phyloP scores from a whole-genome alignment of 148 eudicot genomes.

The Polygonum maritimum region DNA sequence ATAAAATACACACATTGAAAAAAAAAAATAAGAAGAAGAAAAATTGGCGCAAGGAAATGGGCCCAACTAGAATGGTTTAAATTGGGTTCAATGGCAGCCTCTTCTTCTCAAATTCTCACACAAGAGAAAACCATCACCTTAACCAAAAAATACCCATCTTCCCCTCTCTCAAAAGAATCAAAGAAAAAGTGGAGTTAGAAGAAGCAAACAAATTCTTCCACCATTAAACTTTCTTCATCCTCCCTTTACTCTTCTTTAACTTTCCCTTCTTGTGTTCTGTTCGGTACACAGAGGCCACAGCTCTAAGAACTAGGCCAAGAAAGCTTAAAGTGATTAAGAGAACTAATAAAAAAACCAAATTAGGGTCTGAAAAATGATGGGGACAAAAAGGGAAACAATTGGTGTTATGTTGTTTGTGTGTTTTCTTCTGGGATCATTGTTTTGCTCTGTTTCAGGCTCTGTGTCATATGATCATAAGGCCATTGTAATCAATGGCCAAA shows the following conservation, averaged over 20 bases:
- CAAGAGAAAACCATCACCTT: not conserved
- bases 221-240: not conserved
- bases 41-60: conserved; percentile 5
- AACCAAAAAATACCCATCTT: not conserved
- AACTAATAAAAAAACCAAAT: not conserved
- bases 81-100: conserved; percentile 1
- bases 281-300: not conserved
- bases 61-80: not conserved
- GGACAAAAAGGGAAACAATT: not conserved
- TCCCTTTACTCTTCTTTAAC: conserved; percentile 1
- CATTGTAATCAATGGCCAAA: conserved; percentile 63
- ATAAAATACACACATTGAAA: too few species aligned
- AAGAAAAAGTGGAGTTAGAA: not conserved
- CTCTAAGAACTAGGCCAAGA: not conserved
- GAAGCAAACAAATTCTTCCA: not conserved
- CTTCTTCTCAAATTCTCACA: not conserved
- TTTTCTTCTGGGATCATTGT: not conserved
- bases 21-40: not conserved
- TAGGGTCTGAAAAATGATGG: not conserved
- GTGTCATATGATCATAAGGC: conserved; percentile 69
- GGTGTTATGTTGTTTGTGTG: not conserved
- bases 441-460: not conserved
- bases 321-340: not conserved
- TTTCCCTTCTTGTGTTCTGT: not conserved
- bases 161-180: not conserved